Conservation (phyloP, 257 asterid genomes). For the Scutellaria minor region DNA sequence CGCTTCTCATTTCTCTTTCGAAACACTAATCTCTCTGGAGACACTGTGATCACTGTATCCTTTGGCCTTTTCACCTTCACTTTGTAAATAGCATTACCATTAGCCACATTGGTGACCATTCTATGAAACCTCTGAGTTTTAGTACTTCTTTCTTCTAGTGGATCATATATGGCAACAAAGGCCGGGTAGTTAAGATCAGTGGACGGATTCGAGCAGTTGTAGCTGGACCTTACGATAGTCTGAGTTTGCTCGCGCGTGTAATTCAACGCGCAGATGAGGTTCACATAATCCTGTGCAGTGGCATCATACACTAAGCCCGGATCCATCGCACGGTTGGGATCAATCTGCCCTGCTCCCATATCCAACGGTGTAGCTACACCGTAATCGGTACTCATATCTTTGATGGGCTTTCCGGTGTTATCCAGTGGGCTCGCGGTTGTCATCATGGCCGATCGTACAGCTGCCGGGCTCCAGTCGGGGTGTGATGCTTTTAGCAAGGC, state of each 20-base stretch:
- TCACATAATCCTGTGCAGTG: slow-evolving; percentile 49
- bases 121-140: slow-evolving; percentile 39
- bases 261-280: slow-evolving; percentile 55
- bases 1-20: slow-evolving; percentile 46
- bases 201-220: slow-evolving; percentile 51
- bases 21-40: slow-evolving; percentile 44
- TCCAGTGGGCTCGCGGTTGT: slow-evolving; percentile 48
- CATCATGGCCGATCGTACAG: slow-evolving; percentile 61
- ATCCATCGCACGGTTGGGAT: slow-evolving; percentile 58
- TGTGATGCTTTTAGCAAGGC: slow-evolving; percentile 55
- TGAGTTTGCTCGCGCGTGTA: slow-evolving; percentile 45
- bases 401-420: slow-evolving; percentile 42
- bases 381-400: slow-evolving; percentile 33
- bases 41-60: slow-evolving; percentile 35
- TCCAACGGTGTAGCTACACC: slow-evolving; percentile 48
- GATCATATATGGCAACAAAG: slow-evolving; percentile 44
- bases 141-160: slow-evolving; percentile 12
- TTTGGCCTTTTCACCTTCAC: slow-evolving; percentile 42
- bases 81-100: slow-evolving; percentile 41
- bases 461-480: slow-evolving; percentile 62
- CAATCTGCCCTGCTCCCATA: slow-evolving; percentile 59
- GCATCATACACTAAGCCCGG: slow-evolving; percentile 62
- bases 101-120: slow-evolving; percentile 54
- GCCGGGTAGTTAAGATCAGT: slow-evolving; percentile 60
- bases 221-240: slow-evolving; percentile 41